These are phyloP conservation scores for Batkoa obscura DNA, from an alignment of 371 early-diverging fungal species.

Conservation along the genomic window DNA sequence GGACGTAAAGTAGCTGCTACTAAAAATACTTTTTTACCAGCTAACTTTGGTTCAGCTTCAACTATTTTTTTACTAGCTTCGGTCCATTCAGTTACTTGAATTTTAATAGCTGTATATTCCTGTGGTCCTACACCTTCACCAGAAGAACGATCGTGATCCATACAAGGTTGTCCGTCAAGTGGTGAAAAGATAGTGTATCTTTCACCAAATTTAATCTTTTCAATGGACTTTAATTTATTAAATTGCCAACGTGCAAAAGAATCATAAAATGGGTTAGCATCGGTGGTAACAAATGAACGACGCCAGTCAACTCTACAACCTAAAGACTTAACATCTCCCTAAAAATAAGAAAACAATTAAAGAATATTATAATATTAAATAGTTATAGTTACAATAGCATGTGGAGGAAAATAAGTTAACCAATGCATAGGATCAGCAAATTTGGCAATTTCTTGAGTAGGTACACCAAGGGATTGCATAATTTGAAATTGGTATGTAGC, in stretches of 20 bases:
- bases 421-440: conserved; percentile 95
- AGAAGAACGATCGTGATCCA: conserved; percentile 98
- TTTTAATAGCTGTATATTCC: conserved; percentile 88
- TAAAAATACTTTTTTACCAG: conserved; percentile 58
- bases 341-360: too few relatives aligned
- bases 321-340: conserved; percentile 63
- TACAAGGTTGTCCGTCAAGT: conserved; percentile 96
- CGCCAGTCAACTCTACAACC: conserved; percentile 97
- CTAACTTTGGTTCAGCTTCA: conserved; percentile 30
- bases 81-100: conserved; percentile 51
- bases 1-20: conserved; percentile 96
- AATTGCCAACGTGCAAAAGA: conserved; percentile 99
- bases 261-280: conserved; percentile 98
- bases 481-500: conserved; percentile 91
- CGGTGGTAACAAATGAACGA: conserved; percentile 98
- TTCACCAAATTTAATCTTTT: conserved; percentile 94
- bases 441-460: conserved; percentile 69
- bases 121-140: conserved; percentile 98
- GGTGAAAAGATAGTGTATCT: conserved; percentile 97
- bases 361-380: background rate
- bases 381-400: conserved; percentile 33
- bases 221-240: conserved; percentile 60
- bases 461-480: conserved; percentile 84
- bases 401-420: conserved; percentile 92
- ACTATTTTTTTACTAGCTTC: conserved; percentile 26